Conservation (phyloP, 768 basidiomycete species). For the Hirschioporus abietinus region DNA sequence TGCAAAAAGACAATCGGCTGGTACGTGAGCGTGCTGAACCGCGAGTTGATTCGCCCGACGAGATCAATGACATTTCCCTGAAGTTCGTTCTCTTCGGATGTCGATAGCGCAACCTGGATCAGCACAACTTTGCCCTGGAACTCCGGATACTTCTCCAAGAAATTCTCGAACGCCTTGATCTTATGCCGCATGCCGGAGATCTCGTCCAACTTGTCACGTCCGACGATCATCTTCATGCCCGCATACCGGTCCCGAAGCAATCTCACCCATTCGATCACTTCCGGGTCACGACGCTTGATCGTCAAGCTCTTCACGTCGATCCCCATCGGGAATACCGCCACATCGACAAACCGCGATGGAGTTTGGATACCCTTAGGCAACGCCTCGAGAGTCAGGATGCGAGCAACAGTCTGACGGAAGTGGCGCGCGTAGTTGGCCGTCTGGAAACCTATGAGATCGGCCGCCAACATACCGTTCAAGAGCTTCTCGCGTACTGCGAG, state of each 20-base stretch:
- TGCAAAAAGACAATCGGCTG: slow-evolving; percentile 85
- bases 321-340: slow-evolving; percentile 87
- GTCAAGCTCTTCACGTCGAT: slow-evolving; percentile 71
- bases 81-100: slow-evolving; percentile 68
- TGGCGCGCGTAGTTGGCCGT: slow-evolving; percentile 79
- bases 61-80: slow-evolving; percentile 70
- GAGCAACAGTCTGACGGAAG: slow-evolving; percentile 79
- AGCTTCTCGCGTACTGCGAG: slow-evolving; percentile 73
- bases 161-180: slow-evolving; percentile 75
- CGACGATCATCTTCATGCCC: slow-evolving; percentile 84
- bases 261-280: slow-evolving; percentile 79
- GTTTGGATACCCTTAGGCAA: slow-evolving; percentile 79
- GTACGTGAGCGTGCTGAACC: slow-evolving; percentile 80
- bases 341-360: slow-evolving; percentile 68
- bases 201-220: slow-evolving; percentile 84
- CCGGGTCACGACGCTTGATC: slow-evolving; percentile 63
- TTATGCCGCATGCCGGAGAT: slow-evolving; percentile 71
- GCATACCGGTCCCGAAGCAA: slow-evolving; percentile 75
- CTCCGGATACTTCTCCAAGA: slow-evolving; percentile 74
- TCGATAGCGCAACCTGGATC: slow-evolving; percentile 84
- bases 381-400: slow-evolving; percentile 76
- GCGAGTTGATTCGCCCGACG: slow-evolving; percentile 76
- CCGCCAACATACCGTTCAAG: slow-evolving; percentile 84
- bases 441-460: slow-evolving; percentile 92
- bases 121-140: slow-evolving; percentile 79